Percentiles rank a stretch among this genome's conserved stretches.
These are phyloP conservation scores for Cryptomeria japonica DNA, from an alignment of 75 land plant genomes.

Conservation along the genomic window DNA sequence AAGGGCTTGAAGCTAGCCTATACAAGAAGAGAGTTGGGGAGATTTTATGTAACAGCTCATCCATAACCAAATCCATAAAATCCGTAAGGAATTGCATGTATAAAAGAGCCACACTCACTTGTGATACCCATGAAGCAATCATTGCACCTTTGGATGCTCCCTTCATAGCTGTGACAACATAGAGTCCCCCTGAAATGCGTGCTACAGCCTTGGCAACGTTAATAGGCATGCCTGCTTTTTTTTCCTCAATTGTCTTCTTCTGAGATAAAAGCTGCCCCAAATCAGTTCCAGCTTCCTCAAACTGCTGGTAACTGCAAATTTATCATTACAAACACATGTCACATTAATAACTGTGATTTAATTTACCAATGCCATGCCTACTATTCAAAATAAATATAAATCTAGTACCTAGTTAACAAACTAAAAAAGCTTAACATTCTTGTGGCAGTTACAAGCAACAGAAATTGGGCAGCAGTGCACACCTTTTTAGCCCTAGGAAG, in stretches of 20 bases:
- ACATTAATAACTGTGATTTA: not conserved
- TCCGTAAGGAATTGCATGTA: not conserved
- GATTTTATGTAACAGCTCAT: not conserved
- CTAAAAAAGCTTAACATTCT: not conserved
- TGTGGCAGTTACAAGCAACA: not conserved
- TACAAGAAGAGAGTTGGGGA: not conserved
- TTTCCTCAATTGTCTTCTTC: constrained; percentile 47
- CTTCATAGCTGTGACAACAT: constrained; percentile 53
- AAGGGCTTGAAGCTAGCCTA: constrained; percentile 29
- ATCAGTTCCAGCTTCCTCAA: constrained; percentile 59
- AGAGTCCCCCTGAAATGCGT: constrained; percentile 55
- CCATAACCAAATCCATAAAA: not conserved
- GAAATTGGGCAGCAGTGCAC: not conserved
- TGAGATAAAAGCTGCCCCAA: constrained; percentile 52
- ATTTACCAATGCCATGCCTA: not conserved
- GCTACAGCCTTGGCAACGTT: constrained; percentile 55
- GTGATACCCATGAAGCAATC: constrained; percentile 67
- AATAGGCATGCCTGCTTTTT: constrained; percentile 45
- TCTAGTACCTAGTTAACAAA: not conserved
- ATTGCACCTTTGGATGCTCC: constrained; percentile 55
- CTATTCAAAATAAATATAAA: not conserved
- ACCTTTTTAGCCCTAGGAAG: no score
- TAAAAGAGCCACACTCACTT: constrained; percentile 22
- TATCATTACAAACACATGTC: not conserved
- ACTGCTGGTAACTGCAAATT: constrained; percentile 49